phyloP scores from a whole-genome alignment of 108 stramenopile genomes.

The Nitzschia putrida region DNA sequence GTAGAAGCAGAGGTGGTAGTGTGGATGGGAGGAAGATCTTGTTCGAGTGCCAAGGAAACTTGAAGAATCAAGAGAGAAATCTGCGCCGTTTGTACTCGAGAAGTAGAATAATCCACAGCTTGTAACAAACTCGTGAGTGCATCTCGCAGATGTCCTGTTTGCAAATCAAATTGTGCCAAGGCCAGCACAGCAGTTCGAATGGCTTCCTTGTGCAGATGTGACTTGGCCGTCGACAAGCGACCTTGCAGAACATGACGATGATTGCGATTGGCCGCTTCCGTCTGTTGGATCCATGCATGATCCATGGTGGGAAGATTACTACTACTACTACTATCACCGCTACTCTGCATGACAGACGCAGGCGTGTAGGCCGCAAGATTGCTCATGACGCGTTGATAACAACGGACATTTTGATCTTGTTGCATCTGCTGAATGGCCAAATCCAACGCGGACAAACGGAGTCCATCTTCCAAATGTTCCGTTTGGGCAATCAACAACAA shows the following conservation, averaged over 20 bases:
- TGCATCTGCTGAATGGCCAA: slow-evolving; percentile 56
- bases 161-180: slow-evolving; percentile 37
- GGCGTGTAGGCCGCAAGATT: no score
- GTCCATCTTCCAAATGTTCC: slow-evolving; percentile 8
- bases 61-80: slow-evolving; percentile 58
- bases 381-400: slow-evolving; percentile 25
- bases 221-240: slow-evolving; percentile 67
- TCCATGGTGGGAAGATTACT: no score
- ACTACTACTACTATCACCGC: no score
- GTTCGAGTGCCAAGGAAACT: slow-evolving; percentile 12
- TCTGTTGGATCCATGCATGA: slow-evolving; percentile 16
- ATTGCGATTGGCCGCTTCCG: slow-evolving; percentile 30
- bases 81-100: slow-evolving; percentile 53
- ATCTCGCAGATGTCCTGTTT: slow-evolving; percentile 50
- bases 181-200: slow-evolving; percentile 73
- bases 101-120: slow-evolving; percentile 67
- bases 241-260: slow-evolving; percentile 51
- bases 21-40: not conserved
- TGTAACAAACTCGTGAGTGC: slow-evolving; percentile 45
- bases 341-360: no score
- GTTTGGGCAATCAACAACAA: slow-evolving; percentile 49
- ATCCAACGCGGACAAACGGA: slow-evolving; percentile 40
- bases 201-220: slow-evolving; percentile 77
- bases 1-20: no score
- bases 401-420: slow-evolving; percentile 49